Evolutionary conservation across 805 yeast species (phyloP), one percentile per base, ranked within the genome.

Genomic region (Saturnispora saitoi): DNA sequence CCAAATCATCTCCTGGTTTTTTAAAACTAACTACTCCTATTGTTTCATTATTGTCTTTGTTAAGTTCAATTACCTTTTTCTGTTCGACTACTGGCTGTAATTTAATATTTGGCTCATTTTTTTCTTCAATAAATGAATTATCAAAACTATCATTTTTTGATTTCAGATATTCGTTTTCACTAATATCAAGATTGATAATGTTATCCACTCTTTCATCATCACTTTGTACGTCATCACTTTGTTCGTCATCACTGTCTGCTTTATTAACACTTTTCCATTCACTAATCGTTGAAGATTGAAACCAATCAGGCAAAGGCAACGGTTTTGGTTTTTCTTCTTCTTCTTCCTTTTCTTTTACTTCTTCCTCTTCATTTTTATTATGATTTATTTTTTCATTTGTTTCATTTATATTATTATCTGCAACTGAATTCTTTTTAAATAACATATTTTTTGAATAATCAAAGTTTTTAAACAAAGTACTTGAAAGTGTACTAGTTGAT

Each of bases 231-330:
- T 1, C 26, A 34, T 53, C 61, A 17, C 51, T 57, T 15, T 52
- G 54, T 11, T 53, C 58, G 8, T 31, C 48, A 10, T 29, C 45
- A 19, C 28, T 43, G 12, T 29, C 48, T 6, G 19, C 17, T 43
- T 37, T 39, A 24, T 39, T 38, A 15, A 28, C 29, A 20, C 12
- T 5, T 47, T 47, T 40, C 45, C 45, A 41, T 34, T 19, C 29
- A 11, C 44, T 46, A 31, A 47, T 36, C 43, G 28, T 58, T 17
- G 31, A 57, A 37, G 45, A 61, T 67, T 32, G 51, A 48, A 69
- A 69, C 72, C 73, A 69, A 5, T 48, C 47, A 4, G 73, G 72
- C 15, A 69, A 45, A 9, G 59, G 58, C 10, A 26, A 37, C 1
- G 48, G 37, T 30, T 42, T 53, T 19, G 38, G 42, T n/a, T 49